Evolutionary conservation across 495 filamentous ascomycete species (phyloP).

Genomic region (Talaromyces liani): DNA sequence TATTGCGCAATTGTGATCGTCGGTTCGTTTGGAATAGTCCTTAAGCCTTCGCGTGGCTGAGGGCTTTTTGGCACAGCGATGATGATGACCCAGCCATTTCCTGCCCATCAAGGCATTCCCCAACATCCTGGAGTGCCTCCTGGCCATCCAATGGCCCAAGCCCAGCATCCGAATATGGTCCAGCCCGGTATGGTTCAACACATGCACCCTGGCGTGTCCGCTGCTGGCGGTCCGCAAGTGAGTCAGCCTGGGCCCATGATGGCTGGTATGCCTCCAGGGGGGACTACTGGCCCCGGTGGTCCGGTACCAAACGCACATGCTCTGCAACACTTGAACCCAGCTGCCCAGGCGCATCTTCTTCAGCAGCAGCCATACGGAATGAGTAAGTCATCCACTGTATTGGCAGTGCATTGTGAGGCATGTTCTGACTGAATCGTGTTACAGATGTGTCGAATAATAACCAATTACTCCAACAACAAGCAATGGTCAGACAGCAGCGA

Average conservation of each 20-base stretch:
- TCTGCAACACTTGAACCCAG: slow-evolving; percentile 68
- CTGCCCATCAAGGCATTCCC: slow-evolving; percentile 66
- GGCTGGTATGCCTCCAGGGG: slow-evolving; percentile 72
- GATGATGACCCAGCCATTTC: slow-evolving; percentile 63
- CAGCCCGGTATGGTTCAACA: slow-evolving; percentile 63
- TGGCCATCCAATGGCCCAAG: slow-evolving; percentile 65
- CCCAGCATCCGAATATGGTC: slow-evolving; percentile 60
- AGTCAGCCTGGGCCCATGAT: slow-evolving; percentile 72
- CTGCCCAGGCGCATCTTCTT: slow-evolving; percentile 46
- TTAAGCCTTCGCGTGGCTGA: slow-evolving; percentile 27
- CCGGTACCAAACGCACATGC: slow-evolving; percentile 68
- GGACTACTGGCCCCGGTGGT: slow-evolving; percentile 43
- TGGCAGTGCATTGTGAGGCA: neutral
- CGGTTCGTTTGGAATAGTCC: slow-evolving; percentile 4
- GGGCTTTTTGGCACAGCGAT: slow-evolving; percentile 50
- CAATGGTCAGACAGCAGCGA: slow-evolving; percentile 25
- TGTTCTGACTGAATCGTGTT: slow-evolving; percentile 4
- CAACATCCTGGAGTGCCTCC: slow-evolving; percentile 67
- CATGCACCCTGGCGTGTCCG: slow-evolving; percentile 80
- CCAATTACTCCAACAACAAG: slow-evolving; percentile 40
- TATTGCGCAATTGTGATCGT: neutral
- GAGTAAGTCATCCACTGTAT: neutral
- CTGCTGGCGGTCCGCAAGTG: slow-evolving; percentile 68
- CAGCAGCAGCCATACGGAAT: slow-evolving; percentile 37
- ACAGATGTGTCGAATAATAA: slow-evolving; percentile 44